Percentiles rank a stretch among this genome's conserved stretches.
phyloP scores from a whole-genome alignment of 2,329 filamentous ascomycete species.

The Sclerotiophoma versabilis region DNA sequence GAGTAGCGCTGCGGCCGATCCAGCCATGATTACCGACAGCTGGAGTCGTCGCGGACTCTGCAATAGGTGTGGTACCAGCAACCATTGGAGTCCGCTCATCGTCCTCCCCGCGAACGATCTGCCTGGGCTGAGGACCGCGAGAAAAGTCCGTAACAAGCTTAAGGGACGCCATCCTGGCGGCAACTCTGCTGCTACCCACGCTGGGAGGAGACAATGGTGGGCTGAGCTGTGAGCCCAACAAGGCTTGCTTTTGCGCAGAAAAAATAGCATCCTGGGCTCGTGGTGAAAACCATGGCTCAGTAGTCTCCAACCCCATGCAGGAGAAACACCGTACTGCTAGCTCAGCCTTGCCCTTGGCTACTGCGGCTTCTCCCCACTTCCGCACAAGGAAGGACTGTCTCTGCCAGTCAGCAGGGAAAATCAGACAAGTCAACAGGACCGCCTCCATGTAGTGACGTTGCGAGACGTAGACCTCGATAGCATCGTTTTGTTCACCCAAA shows the following conservation, averaged over 20 bases:
- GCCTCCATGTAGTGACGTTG: slow-evolving; percentile 93
- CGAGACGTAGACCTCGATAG: slow-evolving; percentile 94
- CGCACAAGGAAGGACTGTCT: slow-evolving; percentile 85
- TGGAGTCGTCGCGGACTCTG: slow-evolving; percentile 71
- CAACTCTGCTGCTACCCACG: slow-evolving; percentile 59
- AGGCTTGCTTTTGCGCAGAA: slow-evolving; percentile 60
- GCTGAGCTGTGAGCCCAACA: slow-evolving; percentile 65
- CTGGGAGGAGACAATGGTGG: slow-evolving; percentile 78
- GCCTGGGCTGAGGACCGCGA: slow-evolving; percentile 52
- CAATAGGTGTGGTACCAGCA: slow-evolving; percentile 84
- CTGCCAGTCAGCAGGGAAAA: slow-evolving; percentile 87
- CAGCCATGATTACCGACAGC: slow-evolving; percentile 57
- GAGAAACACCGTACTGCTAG: slow-evolving; percentile 93
- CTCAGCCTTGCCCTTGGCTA: slow-evolving; percentile 85
- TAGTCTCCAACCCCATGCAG: slow-evolving; percentile 83
- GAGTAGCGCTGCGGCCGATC: slow-evolving; percentile 43
- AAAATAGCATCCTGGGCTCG: slow-evolving; percentile 70
- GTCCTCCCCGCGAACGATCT: slow-evolving; percentile 69
- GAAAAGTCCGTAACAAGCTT: slow-evolving; percentile 93
- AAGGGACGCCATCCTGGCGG: slow-evolving; percentile 81
- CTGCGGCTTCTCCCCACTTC: slow-evolving; percentile 93
- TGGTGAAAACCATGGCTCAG: slow-evolving; percentile 87
- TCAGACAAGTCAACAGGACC: slow-evolving; percentile 82
- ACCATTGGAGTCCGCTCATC: slow-evolving; percentile 76
- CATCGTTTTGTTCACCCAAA: slow-evolving; percentile 90